Conservation (phyloP, 1,284 basidiomycete genomes). For the Hemileia vastatrix region DNA sequence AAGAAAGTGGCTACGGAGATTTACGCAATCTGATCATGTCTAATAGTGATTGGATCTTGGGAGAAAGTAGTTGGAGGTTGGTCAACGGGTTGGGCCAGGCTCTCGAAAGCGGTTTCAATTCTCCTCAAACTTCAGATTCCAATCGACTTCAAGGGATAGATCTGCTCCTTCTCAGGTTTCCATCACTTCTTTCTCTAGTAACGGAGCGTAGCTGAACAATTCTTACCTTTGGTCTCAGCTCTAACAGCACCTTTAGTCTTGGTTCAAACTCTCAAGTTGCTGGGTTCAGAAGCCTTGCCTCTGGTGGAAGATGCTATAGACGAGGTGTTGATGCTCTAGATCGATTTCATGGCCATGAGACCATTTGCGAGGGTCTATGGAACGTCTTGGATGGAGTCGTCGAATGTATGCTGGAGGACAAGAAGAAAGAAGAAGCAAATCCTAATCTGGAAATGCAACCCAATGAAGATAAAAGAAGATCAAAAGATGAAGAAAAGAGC, state of each 20-base stretch:
- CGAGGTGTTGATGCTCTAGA: constrained; percentile 40
- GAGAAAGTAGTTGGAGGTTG: too few relatives aligned
- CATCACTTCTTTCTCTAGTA: background rate
- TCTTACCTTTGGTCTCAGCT: constrained; percentile 31
- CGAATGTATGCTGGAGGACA: constrained; percentile 29
- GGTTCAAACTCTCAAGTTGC: constrained; percentile 37
- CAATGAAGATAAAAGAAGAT: background rate
- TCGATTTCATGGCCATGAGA: constrained; percentile 34
- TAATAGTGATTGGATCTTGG: too few relatives aligned
- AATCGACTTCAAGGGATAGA: background rate
- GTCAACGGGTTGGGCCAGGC: too few relatives aligned
- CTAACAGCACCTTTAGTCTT: constrained; percentile 39
- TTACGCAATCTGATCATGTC: too few relatives aligned
- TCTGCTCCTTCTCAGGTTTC: constrained; percentile 3
- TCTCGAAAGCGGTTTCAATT: constrained; percentile 1
- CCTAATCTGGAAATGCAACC: background rate
- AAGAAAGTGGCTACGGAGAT: too few relatives aligned
- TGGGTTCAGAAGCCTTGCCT: constrained; percentile 36
- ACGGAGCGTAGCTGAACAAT: background rate
- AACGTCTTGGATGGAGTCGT: constrained; percentile 35
- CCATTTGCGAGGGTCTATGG: constrained; percentile 33
- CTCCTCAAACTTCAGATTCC: background rate
- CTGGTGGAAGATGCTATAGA: constrained; percentile 42
- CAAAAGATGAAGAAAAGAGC: background rate
- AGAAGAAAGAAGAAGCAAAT: constrained; percentile 5